A percentile compares a stretch with the other conserved stretches of the same genome.
phyloP scores from a whole-genome alignment of 768 basidiomycete genomes.

The Mycena indigotica region DNA sequence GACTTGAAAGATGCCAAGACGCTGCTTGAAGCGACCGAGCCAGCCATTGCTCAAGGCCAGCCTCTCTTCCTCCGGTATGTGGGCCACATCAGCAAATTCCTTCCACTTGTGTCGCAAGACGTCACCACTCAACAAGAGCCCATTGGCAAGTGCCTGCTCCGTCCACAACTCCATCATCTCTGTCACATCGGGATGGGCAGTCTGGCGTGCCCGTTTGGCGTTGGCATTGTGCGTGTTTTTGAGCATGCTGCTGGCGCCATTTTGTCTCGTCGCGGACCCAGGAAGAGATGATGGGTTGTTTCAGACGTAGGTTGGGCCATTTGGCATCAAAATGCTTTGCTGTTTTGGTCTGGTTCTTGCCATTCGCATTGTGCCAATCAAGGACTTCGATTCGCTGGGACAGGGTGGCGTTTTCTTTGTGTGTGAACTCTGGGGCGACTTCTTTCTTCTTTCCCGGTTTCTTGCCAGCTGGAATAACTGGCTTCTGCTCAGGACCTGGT shows the following conservation, averaged over 20 bases:
- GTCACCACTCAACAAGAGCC: conserved; percentile 35
- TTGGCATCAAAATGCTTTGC: conserved; percentile 25
- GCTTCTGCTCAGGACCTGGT: not conserved
- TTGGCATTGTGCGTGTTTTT: conserved; percentile 21
- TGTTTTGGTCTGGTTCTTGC: conserved; percentile 27
- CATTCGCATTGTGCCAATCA: conserved; percentile 30
- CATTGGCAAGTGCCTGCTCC: conserved; percentile 33
- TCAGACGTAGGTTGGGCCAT: conserved; percentile 32
- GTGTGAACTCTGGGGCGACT: no score
- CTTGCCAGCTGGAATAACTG: not conserved
- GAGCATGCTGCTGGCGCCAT: conserved; percentile 23
- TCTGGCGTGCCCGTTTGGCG: conserved; percentile 28
- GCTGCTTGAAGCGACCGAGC: conserved; percentile 29
- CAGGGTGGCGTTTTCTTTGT: no score
- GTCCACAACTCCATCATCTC: conserved; percentile 42
- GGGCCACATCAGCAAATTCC: conserved; percentile 33
- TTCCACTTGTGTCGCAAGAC: conserved; percentile 37
- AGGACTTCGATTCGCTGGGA: conserved; percentile 32
- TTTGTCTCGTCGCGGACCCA: conserved; percentile 33
- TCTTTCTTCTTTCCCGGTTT: not conserved
- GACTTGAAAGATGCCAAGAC: conserved; percentile 27
- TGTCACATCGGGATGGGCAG: conserved; percentile 33
- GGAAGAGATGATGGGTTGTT: conserved; percentile 27
- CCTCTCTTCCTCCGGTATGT: conserved; percentile 34
- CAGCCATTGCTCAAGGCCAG: conserved; percentile 40